Conservation (phyloP, 257 asterid genomes). For the Cinchona pubescens region DNA sequence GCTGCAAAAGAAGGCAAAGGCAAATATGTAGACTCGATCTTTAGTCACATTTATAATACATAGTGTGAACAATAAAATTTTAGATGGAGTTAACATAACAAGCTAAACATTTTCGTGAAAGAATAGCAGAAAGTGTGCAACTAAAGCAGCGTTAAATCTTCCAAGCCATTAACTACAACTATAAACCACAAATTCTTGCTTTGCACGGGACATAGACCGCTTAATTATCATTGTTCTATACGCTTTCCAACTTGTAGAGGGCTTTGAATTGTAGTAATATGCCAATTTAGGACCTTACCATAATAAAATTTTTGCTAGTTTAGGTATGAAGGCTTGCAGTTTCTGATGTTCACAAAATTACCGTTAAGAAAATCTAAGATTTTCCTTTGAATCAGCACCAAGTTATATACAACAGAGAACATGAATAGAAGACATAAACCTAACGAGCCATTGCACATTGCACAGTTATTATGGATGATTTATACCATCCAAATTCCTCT, state of each 20-base stretch:
- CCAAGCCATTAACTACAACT: background rate
- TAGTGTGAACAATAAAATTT: no score
- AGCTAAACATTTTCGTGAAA: background rate
- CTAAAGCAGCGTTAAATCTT: background rate
- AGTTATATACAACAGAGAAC: background rate
- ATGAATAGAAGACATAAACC: background rate
- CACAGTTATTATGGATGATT: background rate
- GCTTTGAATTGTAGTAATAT: background rate
- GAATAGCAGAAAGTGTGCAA: background rate
- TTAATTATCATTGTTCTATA: slow-evolving; percentile 10
- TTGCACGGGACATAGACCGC: background rate
- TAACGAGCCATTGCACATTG: background rate
- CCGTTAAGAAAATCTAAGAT: background rate
- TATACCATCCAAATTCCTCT: background rate
- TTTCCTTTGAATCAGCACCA: background rate
- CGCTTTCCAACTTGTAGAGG: background rate
- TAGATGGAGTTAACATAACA: no score
- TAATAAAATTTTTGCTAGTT: no score
- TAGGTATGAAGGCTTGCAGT: no score
- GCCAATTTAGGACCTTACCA: no score
- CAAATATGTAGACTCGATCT: no score
- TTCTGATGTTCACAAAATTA: no score
- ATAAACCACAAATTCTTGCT: background rate
- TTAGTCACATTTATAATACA: no score
- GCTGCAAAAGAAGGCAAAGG: no score